Evolutionary conservation across 129 eudicot species (phyloP), one percentile per base, ranked within the genome.

Genomic region (Gnaphalium uliginosum): DNA sequence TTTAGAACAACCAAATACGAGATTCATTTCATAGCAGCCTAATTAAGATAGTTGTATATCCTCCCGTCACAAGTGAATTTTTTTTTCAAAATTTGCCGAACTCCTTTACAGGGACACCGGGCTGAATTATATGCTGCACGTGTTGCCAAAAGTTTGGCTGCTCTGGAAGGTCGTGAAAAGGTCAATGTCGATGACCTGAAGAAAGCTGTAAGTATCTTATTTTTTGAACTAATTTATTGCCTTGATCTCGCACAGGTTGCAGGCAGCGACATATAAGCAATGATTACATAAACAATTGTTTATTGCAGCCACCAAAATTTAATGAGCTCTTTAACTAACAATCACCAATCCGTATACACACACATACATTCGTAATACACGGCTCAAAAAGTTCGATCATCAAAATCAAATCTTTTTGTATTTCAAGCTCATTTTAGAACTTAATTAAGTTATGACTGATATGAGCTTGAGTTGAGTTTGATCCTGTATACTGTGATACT

Each of bases 41-140:
- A 35, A n/a, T 32, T 35, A 66, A n/a, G 24, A n/a, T 21, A 51
- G 50, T 66, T 66, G 53, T 26, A 24, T 33, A 30, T 26, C 62
- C 66, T 7, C 2, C 18, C 24, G 29, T 21, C 62, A 35, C 65
- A 57, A 27, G 30, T 54, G 18, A n/a, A 35, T 19, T 32, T 54
- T 24, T 25, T 19, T 62, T 24, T 10, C 22, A 63, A 60, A 60
- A 24, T 64, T n/a, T 69, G 54, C 24, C 29, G 67, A 72, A 6
- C 53, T 81, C 78, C 6, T 65, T 81, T 79, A 71, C 88, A 94
- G 99, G 99, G 99, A 70, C 99, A 94, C 81, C 78, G 99, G 63
- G 99, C 99, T 75, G 99, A 94, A 77, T 78, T 94, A 77, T 94
- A 94, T 79, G 99, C 99, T 86, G 88, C 97, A 58, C 93, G 99